Percentiles rank a stretch among this genome's conserved stretches.
These are phyloP conservation scores for Aegilops tauschii DNA, from an alignment of 176 grass and related monocot genomes.

Conservation along the genomic window DNA sequence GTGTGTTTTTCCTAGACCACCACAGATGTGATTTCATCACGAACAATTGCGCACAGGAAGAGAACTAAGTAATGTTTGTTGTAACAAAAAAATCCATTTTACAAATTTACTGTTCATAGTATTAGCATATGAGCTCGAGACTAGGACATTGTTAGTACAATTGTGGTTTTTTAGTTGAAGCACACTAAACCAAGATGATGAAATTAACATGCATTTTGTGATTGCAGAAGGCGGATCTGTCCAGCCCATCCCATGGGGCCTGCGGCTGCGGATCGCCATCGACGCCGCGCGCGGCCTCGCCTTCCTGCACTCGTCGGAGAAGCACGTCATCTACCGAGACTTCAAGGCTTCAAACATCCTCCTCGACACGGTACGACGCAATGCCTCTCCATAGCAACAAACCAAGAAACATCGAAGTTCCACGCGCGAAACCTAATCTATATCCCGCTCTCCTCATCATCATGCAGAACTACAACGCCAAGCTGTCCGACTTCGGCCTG, in stretches of 20 bases:
- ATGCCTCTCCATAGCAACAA: no score
- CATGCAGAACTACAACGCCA: constrained; percentile 46
- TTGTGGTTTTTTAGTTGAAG: neutral
- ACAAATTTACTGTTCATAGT: no score
- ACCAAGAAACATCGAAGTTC: no score
- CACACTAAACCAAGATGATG: neutral
- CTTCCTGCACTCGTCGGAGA: constrained; percentile 71
- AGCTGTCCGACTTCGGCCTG: constrained; percentile 55
- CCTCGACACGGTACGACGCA: constrained; percentile 53
- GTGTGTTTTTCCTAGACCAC: no score
- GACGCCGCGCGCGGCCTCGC: constrained; percentile 58
- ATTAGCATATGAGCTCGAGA: no score
- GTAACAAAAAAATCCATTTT: no score
- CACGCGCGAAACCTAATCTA: neutral
- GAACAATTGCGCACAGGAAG: no score
- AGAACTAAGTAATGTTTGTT: no score
- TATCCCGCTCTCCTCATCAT: neutral
- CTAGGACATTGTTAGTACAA: neutral
- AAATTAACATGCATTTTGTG: neutral
- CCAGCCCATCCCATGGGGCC: constrained; percentile 43
- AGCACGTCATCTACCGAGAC: constrained; percentile 66
- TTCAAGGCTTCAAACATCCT: constrained; percentile 79
- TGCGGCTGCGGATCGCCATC: constrained; percentile 54
- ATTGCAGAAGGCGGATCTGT: constrained; percentile 47
- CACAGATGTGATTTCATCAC: no score